Evolutionary conservation across 129 eudicot species (phyloP).

Genomic region (Artemisia argyi): DNA sequence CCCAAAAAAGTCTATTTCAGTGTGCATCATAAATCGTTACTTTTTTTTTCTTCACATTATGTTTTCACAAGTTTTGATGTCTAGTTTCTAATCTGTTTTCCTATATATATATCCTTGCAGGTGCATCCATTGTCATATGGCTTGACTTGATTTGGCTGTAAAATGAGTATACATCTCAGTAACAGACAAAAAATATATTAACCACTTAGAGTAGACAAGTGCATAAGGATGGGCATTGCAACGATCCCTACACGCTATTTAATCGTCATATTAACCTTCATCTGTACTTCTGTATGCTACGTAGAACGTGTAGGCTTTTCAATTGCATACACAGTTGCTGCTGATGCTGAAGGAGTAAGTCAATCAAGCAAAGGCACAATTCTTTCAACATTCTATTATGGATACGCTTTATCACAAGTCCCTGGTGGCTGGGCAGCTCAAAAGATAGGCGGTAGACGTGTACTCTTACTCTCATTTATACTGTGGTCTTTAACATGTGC

Average conservation of each 20-base stretch:
- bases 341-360: constrained; percentile 87
- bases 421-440: constrained; percentile 99
- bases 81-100: neutral
- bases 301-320: constrained; percentile 93
- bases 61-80: neutral
- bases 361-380: constrained; percentile 92
- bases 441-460: constrained; percentile 87
- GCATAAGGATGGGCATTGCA: constrained; percentile 40
- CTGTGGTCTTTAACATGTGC: constrained; percentile 94
- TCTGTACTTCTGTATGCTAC: constrained; percentile 90
- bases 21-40: neutral
- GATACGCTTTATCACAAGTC: constrained; percentile 93
- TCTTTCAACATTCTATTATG: constrained; percentile 87
- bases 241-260: constrained; percentile 69
- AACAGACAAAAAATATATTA: constrained; percentile 3
- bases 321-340: constrained; percentile 90
- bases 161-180: constrained; percentile 9
- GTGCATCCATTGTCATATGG: constrained; percentile 9
- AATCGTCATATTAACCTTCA: constrained; percentile 84
- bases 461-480: constrained; percentile 80
- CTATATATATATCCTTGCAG: constrained; percentile 15
- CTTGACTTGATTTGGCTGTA: constrained; percentile 4
- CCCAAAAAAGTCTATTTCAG: neutral
- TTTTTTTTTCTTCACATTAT: neutral
- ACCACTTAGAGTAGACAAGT: constrained; percentile 14